Evolutionary conservation across 768 basidiomycete genomes (phyloP).

Genomic region (Stropharia rugosoannulata): DNA sequence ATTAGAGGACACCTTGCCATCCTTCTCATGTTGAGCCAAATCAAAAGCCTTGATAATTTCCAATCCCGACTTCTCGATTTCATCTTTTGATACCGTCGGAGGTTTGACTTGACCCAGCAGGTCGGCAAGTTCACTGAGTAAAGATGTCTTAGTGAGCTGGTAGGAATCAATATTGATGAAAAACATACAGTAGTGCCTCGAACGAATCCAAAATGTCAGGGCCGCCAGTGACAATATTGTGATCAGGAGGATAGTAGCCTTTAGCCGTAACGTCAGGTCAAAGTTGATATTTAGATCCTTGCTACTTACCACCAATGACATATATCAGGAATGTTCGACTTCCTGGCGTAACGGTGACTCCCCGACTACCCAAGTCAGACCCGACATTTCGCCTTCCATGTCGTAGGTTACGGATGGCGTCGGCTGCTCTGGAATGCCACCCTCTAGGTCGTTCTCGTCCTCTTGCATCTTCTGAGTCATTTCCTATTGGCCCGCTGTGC

Average conservation of each 20-base stretch:
- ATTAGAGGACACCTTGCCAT: slow-evolving; percentile 69
- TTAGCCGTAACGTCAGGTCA: background rate
- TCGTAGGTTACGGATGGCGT: slow-evolving; percentile 56
- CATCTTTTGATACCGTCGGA: slow-evolving; percentile 77
- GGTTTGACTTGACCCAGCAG: slow-evolving; percentile 81
- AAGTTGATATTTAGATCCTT: background rate
- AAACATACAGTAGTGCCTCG: slow-evolving; percentile 69
- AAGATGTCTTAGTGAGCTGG: background rate
- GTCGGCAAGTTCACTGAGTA: slow-evolving; percentile 76
- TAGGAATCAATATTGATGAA: background rate
- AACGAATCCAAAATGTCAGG: slow-evolving; percentile 73
- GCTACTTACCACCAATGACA: slow-evolving; percentile 72
- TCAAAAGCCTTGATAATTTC: slow-evolving; percentile 65
- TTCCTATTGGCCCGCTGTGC: slow-evolving; percentile 9
- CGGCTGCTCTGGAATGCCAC: slow-evolving; percentile 66
- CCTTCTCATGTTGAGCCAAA: slow-evolving; percentile 53
- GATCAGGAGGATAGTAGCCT: slow-evolving; percentile 93
- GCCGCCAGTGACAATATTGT: slow-evolving; percentile 82
- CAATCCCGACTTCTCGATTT: slow-evolving; percentile 83
- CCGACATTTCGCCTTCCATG: slow-evolving; percentile 31
- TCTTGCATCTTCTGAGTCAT: slow-evolving; percentile 4
- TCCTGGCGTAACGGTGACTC: slow-evolving; percentile 24
- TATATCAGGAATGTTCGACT: slow-evolving; percentile 87
- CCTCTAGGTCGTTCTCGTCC: slow-evolving; percentile 23
- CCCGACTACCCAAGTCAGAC: slow-evolving; percentile 10